Conservation (phyloP, 805 yeast genomes). For the Candida taoyuanica region DNA sequence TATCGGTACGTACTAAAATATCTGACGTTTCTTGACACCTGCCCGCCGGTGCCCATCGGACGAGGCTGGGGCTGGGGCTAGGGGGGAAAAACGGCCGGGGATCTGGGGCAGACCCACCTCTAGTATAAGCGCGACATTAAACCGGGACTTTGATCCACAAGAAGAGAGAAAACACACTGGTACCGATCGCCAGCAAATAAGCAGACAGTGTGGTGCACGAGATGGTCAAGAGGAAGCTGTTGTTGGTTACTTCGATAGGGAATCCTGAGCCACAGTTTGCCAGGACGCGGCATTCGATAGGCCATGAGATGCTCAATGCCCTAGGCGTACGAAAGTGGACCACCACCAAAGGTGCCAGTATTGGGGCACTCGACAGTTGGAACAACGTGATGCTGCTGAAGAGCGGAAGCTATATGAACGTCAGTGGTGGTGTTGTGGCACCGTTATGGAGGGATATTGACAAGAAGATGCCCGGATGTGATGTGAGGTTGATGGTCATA, state of each 20-base stretch:
- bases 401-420: slow-evolving; percentile 62
- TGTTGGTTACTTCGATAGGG: slow-evolving; percentile 54
- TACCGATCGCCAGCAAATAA: too few species aligned
- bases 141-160: too few species aligned
- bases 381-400: slow-evolving; percentile 43
- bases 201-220: too few species aligned
- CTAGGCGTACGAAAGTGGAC: slow-evolving; percentile 8
- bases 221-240: background rate
- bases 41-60: too few species aligned
- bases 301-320: slow-evolving; percentile 50
- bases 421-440: slow-evolving; percentile 55
- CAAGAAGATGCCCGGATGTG: slow-evolving; percentile 21
- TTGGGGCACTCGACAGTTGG: slow-evolving; percentile 8
- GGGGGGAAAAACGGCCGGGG: too few species aligned
- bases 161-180: too few species aligned
- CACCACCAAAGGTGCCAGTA: background rate
- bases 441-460: slow-evolving; percentile 42
- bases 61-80: too few species aligned
- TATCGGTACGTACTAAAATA: too few species aligned
- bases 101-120: too few species aligned
- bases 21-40: too few species aligned
- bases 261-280: slow-evolving; percentile 65
- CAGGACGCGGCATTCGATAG: slow-evolving; percentile 75
- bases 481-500: slow-evolving; percentile 49
- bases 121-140: too few species aligned